phyloP scores from a whole-genome alignment of 768 basidiomycete genomes.

The Tephrocybe sp. region DNA sequence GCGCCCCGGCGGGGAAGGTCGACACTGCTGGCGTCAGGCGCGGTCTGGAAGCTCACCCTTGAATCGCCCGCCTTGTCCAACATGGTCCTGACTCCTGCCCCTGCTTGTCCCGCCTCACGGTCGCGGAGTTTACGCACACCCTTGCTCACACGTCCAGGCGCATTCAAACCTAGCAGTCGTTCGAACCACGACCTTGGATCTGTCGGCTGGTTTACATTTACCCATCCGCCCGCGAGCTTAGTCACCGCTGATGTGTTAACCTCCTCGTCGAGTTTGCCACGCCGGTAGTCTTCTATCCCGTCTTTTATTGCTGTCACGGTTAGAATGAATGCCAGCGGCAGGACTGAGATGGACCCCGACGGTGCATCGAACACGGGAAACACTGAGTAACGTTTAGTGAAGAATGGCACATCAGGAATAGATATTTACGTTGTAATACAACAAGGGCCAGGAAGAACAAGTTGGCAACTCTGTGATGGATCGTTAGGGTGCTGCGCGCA shows the following conservation, averaged over 20 bases:
- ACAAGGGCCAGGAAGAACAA: slow-evolving; percentile 88
- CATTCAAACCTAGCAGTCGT: slow-evolving; percentile 64
- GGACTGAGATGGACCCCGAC: slow-evolving; percentile 72
- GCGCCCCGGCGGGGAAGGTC: slow-evolving; percentile 41
- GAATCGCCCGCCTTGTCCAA: slow-evolving; percentile 52
- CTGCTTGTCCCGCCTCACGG: slow-evolving; percentile 62
- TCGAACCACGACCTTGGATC: slow-evolving; percentile 79
- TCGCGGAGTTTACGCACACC: slow-evolving; percentile 86
- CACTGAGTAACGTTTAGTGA: slow-evolving; percentile 38
- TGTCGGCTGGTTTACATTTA: slow-evolving; percentile 81
- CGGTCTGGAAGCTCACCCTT: slow-evolving; percentile 32
- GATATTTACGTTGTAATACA: slow-evolving; percentile 65
- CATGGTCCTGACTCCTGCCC: slow-evolving; percentile 61
- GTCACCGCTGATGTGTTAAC: slow-evolving; percentile 95
- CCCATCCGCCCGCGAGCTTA: slow-evolving; percentile 79
- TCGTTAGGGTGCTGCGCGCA: neutral
- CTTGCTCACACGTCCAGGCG: slow-evolving; percentile 74
- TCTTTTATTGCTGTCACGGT: slow-evolving; percentile 92
- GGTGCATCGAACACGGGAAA: slow-evolving; percentile 92
- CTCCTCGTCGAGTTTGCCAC: slow-evolving; percentile 82
- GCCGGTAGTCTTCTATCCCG: slow-evolving; percentile 93
- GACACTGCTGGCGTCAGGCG: slow-evolving; percentile 38
- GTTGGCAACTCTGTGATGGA: slow-evolving; percentile 69
- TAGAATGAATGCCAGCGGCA: slow-evolving; percentile 87
- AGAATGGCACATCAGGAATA: neutral